phyloP scores from a whole-genome alignment of 805 yeast species.

The Millerago galiae region DNA sequence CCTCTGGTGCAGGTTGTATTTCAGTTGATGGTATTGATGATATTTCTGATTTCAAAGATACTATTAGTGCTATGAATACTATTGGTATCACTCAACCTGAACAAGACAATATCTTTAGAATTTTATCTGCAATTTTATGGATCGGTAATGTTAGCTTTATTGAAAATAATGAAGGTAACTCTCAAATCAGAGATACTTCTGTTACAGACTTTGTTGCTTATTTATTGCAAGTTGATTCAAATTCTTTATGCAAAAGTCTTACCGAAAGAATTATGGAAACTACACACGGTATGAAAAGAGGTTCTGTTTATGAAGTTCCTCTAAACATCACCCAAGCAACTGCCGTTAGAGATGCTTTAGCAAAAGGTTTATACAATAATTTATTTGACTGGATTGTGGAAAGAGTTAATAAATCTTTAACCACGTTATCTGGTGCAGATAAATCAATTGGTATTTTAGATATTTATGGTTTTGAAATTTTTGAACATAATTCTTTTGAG shows the following conservation, averaged over 20 bases:
- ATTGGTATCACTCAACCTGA: constrained; percentile 80
- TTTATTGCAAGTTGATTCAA: constrained; percentile 71
- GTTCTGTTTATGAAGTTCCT: constrained; percentile 92
- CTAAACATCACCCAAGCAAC: constrained; percentile 87
- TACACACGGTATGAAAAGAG: constrained; percentile 80
- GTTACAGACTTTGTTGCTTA: constrained; percentile 96
- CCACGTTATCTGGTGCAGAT: constrained; percentile 40
- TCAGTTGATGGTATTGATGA: constrained; percentile 86
- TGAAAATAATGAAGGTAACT: constrained; percentile 84
- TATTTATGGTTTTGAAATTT: constrained; percentile 94
- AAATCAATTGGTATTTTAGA: constrained; percentile 90
- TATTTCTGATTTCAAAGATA: constrained; percentile 67
- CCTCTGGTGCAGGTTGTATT: constrained; percentile 81
- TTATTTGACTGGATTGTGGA: constrained; percentile 95
- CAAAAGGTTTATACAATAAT: constrained; percentile 89
- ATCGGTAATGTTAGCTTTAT: constrained; percentile 84
- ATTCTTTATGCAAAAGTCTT: constrained; percentile 57
- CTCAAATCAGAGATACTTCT: constrained; percentile 73
- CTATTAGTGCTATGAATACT: constrained; percentile 77
- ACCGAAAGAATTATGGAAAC: constrained; percentile 86
- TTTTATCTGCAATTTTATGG: constrained; percentile 86
- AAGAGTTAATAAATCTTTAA: constrained; percentile 78
- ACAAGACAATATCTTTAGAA: constrained; percentile 84
- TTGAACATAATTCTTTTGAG: constrained; percentile 91
- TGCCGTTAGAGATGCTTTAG: constrained; percentile 91